Evolutionary conservation across 768 basidiomycete species (phyloP), one percentile per base, ranked within the genome.

Genomic region (Boletus tylopilopsis): DNA sequence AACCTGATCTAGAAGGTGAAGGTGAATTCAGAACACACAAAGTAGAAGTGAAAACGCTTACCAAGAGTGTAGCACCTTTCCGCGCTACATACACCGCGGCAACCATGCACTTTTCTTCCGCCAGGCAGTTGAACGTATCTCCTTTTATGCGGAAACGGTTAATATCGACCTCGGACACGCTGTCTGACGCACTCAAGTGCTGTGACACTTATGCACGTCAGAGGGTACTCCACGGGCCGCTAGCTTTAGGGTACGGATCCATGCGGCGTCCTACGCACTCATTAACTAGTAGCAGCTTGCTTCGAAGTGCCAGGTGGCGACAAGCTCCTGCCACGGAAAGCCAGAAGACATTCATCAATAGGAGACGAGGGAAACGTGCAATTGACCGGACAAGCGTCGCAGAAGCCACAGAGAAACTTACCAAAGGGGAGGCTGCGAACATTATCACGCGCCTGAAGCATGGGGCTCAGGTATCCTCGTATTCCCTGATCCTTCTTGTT

Each of bases 381-480:
- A 38, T 61, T 47, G 48, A 55, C 41, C 52, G 34, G 42, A 53
- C 55, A n/a, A 45, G 51, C 10, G 48, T 54, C 16, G 60, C 50
- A n/a, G 60, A 61, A 16, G 47, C 60, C 27, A 62, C 81, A 5
- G 64, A 59, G 38, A 67, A 50, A 0, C 59, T 94, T 57, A 90
- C 80, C 2, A 91, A 89, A 64, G 91, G 91, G 3, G 76, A 87
- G 54, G 89, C 90, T 24, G 85, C 84, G 0, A 82, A 84, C 55
- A 82, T 92, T 38, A 86, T 94, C 52, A 82, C 82, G 21, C 82
- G 90, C 9, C 51, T 89, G 48, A 85, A 80, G 62, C 84, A 92
- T 59, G 90, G 90, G 22, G 86, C 86, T 29, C 73, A 79, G 73
- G 89, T 87, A 60, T 27, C 66, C 39, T 45, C 41, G 46, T 35